Percentiles rank a stretch among this genome's conserved stretches.
These are phyloP conservation scores for Apiospora saccharicola DNA, from an alignment of 2,329 filamentous ascomycete species.

Conservation along the genomic window DNA sequence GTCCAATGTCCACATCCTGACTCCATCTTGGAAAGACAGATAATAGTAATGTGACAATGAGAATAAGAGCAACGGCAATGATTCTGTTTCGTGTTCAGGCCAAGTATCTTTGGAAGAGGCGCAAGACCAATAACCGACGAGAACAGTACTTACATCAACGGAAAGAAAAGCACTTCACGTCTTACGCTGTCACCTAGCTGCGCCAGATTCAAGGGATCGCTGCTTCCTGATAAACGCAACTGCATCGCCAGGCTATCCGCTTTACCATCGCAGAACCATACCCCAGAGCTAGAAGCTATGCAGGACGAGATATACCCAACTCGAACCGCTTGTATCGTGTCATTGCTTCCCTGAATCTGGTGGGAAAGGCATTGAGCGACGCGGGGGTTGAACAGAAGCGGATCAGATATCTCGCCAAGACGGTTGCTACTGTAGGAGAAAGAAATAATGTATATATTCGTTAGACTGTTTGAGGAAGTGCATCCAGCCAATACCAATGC, in stretches of 20 bases:
- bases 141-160: neutral
- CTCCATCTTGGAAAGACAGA: neutral
- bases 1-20: neutral
- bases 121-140: neutral
- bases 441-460: neutral
- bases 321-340: neutral
- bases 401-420: neutral
- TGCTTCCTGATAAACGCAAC: neutral
- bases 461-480: neutral
- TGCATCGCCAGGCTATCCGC: neutral
- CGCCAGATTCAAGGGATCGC: neutral
- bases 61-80: neutral
- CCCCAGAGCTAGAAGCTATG: neutral
- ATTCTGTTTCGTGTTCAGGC: neutral
- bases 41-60: neutral
- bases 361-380: neutral
- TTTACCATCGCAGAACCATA: neutral
- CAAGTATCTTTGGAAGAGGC: too few species aligned
- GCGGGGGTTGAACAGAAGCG: neutral
- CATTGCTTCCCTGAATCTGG: neutral
- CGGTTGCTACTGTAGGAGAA: neutral
- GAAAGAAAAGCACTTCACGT: neutral
- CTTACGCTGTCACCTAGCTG: neutral
- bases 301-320: neutral
- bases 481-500: neutral